Conservation (phyloP, 1,284 basidiomycete genomes). For the Mycosarcoma maydis region DNA sequence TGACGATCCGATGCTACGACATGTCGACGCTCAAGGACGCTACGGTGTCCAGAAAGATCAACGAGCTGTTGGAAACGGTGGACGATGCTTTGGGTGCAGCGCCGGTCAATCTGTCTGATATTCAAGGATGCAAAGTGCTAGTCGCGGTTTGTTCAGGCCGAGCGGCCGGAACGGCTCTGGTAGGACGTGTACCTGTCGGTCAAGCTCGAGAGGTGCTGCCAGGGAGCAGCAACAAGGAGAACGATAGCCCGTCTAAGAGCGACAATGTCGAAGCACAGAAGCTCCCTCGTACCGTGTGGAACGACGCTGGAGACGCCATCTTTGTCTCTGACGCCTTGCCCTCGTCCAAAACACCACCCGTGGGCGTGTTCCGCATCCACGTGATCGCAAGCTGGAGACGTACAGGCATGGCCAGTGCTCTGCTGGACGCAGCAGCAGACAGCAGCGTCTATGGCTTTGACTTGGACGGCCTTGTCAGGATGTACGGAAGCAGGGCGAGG, state of each 20-base stretch:
- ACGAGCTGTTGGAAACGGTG: constrained; percentile 44
- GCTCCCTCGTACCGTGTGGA: constrained; percentile 18
- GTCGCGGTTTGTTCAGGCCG: constrained; percentile 45
- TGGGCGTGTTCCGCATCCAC: constrained; percentile 58
- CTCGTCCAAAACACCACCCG: constrained; percentile 37
- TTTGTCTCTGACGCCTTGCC: constrained; percentile 47
- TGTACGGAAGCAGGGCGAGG: constrained; percentile 44
- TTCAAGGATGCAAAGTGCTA: constrained; percentile 40
- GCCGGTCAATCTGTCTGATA: constrained; percentile 18
- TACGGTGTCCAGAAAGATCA: constrained; percentile 22
- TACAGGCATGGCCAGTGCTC: constrained; percentile 40
- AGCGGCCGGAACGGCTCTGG: constrained; percentile 47
- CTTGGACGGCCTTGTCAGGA: constrained; percentile 11
- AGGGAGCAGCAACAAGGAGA: constrained; percentile 27
- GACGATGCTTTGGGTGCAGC: constrained; percentile 58
- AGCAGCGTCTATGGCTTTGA: constrained; percentile 55
- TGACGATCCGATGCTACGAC: constrained; percentile 42
- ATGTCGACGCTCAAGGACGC: constrained; percentile 38
- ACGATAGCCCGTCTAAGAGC: constrained; percentile 7
- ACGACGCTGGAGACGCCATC: constrained; percentile 49
- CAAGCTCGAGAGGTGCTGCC: constrained; percentile 47
- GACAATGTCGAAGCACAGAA: neutral
- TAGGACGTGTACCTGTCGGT: constrained; percentile 32
- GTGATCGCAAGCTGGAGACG: constrained; percentile 49
- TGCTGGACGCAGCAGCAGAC: constrained; percentile 53